Evolutionary conservation across 2,329 filamentous ascomycete genomes (phyloP), one percentile per base, ranked within the genome.

Genomic region (Parascedosporium putredinis): DNA sequence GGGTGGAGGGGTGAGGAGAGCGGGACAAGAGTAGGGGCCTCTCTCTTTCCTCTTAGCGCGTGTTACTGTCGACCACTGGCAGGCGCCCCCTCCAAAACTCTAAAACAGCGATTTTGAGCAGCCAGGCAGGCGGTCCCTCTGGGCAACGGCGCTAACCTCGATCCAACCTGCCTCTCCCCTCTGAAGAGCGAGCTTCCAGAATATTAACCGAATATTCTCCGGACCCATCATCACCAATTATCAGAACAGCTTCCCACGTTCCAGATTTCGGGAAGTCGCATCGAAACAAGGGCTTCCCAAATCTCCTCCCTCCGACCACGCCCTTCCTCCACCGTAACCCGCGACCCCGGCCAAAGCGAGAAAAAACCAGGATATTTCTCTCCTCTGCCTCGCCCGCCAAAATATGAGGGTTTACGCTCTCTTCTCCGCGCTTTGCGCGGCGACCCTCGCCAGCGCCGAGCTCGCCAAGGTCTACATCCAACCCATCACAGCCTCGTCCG

Each of bases 381-480:
- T n/a, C n/a, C n/a, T n/a, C n/a, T n/a, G n/a, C n/a, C n/a, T n/a
- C n/a, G n/a, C n/a, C n/a, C 6, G 9, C 38, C 23, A 50, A 51
- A 58, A 24, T 36, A 77, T 76, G 74, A 71, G 65, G 56, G 55
- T 66, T 54, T 53, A 64, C 16, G 59, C 65, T 12, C 44, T 74
- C 33, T 43, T 75, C 44, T 63, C 68, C 24, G 62, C 67, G 46
- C 60, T 78, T n/a, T 63, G 67, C 54, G 67, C 67, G 52, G 65
- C 68, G 14, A 59, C 67, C 31, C 56, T 70, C 40, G 67, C 66
- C 52, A 57, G 56, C 33, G 67, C 68, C 52, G 56, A 69, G 52
- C 74, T 69, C 27, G 72, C 71, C 27, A 63, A 75, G 51, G 65
- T 81, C 64, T 76, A 74, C 67, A 66, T 79, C 56, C 75, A 81